Conservation (phyloP, 164 flowering plant species). For the Sedum album region DNA sequence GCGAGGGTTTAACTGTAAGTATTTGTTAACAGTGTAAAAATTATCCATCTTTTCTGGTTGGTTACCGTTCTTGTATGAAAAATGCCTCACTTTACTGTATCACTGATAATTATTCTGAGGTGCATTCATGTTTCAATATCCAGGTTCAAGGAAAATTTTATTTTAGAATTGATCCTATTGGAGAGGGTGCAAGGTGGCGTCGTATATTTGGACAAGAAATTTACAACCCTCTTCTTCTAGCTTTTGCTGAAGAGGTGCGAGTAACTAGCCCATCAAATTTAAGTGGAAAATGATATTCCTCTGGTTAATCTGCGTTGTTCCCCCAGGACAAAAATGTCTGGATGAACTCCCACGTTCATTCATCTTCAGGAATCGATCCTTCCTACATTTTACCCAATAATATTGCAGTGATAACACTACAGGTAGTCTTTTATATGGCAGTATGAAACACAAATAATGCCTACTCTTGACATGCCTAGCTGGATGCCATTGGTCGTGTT, state of each 20-base stretch:
- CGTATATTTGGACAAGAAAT: slow-evolving; percentile 87
- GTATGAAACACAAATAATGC: background rate
- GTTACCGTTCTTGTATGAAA: background rate
- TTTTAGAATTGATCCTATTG: slow-evolving; percentile 62
- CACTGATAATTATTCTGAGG: background rate
- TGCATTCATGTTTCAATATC: slow-evolving; percentile 3
- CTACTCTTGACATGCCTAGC: background rate
- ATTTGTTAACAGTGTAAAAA: slow-evolving; percentile 12
- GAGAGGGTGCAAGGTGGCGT: slow-evolving; percentile 95
- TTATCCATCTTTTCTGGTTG: background rate
- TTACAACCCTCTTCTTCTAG: slow-evolving; percentile 85
- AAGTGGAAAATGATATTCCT: background rate
- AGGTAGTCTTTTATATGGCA: slow-evolving; percentile 19
- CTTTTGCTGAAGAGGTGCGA: slow-evolving; percentile 72
- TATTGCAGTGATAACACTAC: slow-evolving; percentile 37
- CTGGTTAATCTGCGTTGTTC: background rate
- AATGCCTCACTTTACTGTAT: background rate
- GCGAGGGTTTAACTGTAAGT: slow-evolving; percentile 80
- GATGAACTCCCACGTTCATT: slow-evolving; percentile 25
- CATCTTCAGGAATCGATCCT: slow-evolving; percentile 30
- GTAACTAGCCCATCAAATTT: background rate
- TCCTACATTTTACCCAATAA: slow-evolving; percentile 38
- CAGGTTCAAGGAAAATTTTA: slow-evolving; percentile 84
- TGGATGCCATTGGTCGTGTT: background rate
- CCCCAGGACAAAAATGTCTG: slow-evolving; percentile 30